A percentile compares a stretch with the other conserved stretches of the same genome.
phyloP scores from a whole-genome alignment of 2,329 filamentous ascomycete genomes.

The Akanthomyces uredinophilus region DNA sequence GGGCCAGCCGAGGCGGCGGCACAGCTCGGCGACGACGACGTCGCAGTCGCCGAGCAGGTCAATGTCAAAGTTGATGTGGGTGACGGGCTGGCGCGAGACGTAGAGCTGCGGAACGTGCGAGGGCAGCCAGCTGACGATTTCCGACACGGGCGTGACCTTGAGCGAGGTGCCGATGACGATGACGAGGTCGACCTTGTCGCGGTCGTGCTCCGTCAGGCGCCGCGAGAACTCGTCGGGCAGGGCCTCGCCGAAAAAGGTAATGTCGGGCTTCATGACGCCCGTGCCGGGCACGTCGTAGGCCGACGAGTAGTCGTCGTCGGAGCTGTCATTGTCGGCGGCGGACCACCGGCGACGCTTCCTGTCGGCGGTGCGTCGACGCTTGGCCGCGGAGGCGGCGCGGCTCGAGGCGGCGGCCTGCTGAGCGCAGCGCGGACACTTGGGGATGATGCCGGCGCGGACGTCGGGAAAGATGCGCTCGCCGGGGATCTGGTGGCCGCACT shows the following conservation, averaged over 20 bases:
- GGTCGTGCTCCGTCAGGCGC: conserved; percentile 76
- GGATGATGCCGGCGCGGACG: conserved; percentile 70
- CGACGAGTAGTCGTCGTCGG: conserved; percentile 36
- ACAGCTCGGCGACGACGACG: conserved; percentile 80
- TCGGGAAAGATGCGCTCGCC: conserved; percentile 77
- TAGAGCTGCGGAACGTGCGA: conserved; percentile 83
- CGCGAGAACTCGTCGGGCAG: conserved; percentile 79
- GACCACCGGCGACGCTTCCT: conserved; percentile 31
- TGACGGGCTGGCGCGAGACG: conserved; percentile 77
- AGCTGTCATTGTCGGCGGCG: conserved; percentile 34
- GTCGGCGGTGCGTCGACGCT: conserved; percentile 31
- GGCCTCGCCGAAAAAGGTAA: conserved; percentile 93
- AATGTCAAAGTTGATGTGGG: conserved; percentile 92
- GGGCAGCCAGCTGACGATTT: conserved; percentile 78
- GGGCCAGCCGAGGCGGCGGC: conserved; percentile 73
- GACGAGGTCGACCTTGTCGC: conserved; percentile 76
- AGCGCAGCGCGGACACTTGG: conserved; percentile 69
- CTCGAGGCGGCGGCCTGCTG: conserved; percentile 18
- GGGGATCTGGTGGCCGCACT: conserved; percentile 67
- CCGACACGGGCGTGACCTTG: conserved; percentile 91
- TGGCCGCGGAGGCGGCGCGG: conserved; percentile 27
- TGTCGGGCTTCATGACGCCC: conserved; percentile 93
- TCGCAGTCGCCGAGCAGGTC: conserved; percentile 96
- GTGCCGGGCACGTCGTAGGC: conserved; percentile 55
- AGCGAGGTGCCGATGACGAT: conserved; percentile 94